These are phyloP conservation scores for Geotrichum armillariae DNA, from an alignment of 1,139 yeast species.

Conservation along the genomic window DNA sequence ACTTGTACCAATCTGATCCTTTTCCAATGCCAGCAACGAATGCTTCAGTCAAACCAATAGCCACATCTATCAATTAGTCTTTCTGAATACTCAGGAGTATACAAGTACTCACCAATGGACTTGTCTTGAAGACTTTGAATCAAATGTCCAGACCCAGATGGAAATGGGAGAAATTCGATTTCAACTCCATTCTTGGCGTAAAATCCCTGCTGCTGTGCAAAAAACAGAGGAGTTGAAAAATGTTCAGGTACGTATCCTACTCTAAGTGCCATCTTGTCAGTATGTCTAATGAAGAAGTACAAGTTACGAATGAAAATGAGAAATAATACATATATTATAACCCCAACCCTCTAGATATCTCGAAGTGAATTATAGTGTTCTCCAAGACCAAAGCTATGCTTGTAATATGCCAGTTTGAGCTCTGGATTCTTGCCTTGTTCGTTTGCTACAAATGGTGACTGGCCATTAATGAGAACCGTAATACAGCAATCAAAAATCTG, in stretches of 20 bases:
- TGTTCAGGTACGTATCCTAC: constrained; percentile 93
- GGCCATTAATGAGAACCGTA: constrained; percentile 74
- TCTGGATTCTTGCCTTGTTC: constrained; percentile 49
- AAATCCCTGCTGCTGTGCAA: constrained; percentile 63
- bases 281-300: neutral
- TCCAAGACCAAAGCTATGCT: constrained; percentile 84
- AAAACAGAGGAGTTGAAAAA: constrained; percentile 80
- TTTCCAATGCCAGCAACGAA: constrained; percentile 80
- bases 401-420: constrained; percentile 75
- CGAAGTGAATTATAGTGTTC: constrained; percentile 91
- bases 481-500: constrained; percentile 68
- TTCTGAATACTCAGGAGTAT: too few relatives aligned
- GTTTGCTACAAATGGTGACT: constrained; percentile 60
- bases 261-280: constrained; percentile 37
- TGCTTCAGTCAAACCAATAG: constrained; percentile 89
- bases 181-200: constrained; percentile 48
- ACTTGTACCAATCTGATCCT: constrained; percentile 62
- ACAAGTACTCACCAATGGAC: constrained; percentile 50
- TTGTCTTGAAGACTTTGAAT: constrained; percentile 67
- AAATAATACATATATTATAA: neutral
- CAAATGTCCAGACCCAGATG: constrained; percentile 87
- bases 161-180: constrained; percentile 69
- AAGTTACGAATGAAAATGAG: neutral
- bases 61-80: constrained; percentile 56
- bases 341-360: constrained; percentile 31